Percentiles rank a stretch among this genome's conserved stretches.
These are phyloP conservation scores for Spirogloea muscicola DNA, from an alignment of 139 green algal species.

Conservation along the genomic window DNA sequence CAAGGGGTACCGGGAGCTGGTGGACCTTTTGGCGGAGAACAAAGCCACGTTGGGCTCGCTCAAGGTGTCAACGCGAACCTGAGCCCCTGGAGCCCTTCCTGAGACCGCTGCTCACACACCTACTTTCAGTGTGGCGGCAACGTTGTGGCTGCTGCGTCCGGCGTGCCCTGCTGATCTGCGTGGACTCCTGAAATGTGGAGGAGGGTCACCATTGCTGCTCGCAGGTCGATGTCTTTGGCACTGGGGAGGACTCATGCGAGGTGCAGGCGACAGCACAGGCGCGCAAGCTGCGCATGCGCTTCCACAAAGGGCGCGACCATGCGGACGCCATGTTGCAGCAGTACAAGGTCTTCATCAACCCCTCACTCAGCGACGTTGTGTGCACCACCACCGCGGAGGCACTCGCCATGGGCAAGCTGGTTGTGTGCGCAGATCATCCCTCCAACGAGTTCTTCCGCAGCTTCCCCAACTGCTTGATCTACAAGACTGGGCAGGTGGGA, in stretches of 20 bases:
- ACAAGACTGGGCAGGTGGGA: slow-evolving; percentile 71
- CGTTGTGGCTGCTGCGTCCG: too few relatives aligned
- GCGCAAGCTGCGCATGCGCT: slow-evolving; percentile 66
- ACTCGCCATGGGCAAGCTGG: slow-evolving; percentile 97
- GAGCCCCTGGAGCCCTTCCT: too few relatives aligned
- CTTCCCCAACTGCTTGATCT: slow-evolving; percentile 88
- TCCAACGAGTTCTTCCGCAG: slow-evolving; percentile 88
- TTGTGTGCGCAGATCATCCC: slow-evolving; percentile 90
- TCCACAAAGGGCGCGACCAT: slow-evolving; percentile 87
- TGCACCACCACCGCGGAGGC: slow-evolving; percentile 97
- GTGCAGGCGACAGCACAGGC: slow-evolving; percentile 59
- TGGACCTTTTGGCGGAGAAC: slow-evolving; percentile 43
- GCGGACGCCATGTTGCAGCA: slow-evolving; percentile 61
- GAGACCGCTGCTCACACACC: too few relatives aligned
- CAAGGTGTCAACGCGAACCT: too few relatives aligned
- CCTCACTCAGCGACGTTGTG: slow-evolving; percentile 87
- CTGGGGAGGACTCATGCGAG: slow-evolving; percentile 76
- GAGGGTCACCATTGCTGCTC: too few relatives aligned
- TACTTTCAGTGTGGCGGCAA: too few relatives aligned
- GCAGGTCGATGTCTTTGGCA: slow-evolving; percentile 96
- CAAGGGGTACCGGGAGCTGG: slow-evolving; percentile 86
- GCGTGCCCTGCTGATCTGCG: too few relatives aligned
- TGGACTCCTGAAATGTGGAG: too few relatives aligned
- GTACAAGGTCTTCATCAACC: slow-evolving; percentile 97
- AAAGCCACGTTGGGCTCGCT: background rate